These are phyloP conservation scores for Takakia lepidozioides DNA, from an alignment of 225 moss, liverwort and hornwort species.

Conservation along the genomic window DNA sequence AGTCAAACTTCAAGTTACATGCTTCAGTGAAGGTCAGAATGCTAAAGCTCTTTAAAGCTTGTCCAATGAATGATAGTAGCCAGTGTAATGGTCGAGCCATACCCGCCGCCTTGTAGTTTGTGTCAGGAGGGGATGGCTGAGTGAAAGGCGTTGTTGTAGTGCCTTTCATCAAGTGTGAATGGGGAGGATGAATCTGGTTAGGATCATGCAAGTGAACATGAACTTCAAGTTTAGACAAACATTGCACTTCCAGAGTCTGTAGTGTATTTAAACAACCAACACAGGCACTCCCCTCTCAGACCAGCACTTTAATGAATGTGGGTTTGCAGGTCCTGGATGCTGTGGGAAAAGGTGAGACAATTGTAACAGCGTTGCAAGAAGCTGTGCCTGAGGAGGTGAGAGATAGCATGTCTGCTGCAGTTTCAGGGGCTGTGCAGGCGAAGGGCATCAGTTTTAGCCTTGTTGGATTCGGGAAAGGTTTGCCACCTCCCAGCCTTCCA, in stretches of 20 bases:
- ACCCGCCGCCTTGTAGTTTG: too few relatives aligned
- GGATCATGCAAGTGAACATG: too few relatives aligned
- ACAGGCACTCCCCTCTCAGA: background rate
- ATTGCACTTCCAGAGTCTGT: too few relatives aligned
- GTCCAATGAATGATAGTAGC: too few relatives aligned
- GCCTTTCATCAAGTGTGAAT: too few relatives aligned
- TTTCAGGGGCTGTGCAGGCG: slow-evolving; percentile 77
- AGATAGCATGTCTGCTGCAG: slow-evolving; percentile 66
- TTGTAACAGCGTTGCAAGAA: slow-evolving; percentile 84
- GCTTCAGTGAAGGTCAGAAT: too few relatives aligned
- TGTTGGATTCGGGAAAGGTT: slow-evolving; percentile 52
- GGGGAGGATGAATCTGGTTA: too few relatives aligned
- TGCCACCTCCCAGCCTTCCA: slow-evolving; percentile 48
- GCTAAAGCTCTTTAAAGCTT: too few relatives aligned
- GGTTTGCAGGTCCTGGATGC: slow-evolving; percentile 72
- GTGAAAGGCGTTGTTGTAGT: too few relatives aligned
- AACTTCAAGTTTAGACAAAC: background rate
- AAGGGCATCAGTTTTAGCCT: slow-evolving; percentile 53
- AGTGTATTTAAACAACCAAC: too few relatives aligned
- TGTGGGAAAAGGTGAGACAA: slow-evolving; percentile 67
- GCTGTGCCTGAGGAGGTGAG: slow-evolving; percentile 98
- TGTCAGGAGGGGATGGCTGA: too few relatives aligned
- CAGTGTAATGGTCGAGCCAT: background rate
- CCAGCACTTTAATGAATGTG: slow-evolving; percentile 5
- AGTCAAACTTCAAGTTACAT: too few relatives aligned